Evolutionary conservation across 2,329 filamentous ascomycete genomes (phyloP), one percentile per base, ranked within the genome.

Genomic region (Nothomitra cinnamomea): DNA sequence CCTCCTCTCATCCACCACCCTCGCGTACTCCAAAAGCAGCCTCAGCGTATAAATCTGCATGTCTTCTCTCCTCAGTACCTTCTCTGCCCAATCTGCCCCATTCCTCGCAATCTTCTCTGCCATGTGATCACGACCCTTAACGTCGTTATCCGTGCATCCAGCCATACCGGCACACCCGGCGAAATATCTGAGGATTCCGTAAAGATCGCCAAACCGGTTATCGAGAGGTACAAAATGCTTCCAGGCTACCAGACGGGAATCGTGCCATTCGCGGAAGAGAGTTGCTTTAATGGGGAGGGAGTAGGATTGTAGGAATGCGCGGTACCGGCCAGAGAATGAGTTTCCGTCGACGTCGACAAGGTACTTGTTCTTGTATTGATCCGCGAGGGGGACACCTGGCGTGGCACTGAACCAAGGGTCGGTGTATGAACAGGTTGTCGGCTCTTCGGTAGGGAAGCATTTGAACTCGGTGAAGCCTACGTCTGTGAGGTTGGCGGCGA

Each of bases 141-240:
- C 36, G 15, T 35, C n/a, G 2, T 7, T 3, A 15, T 36, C n/a
- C 17, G 21, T 28, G 43, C 19, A 13, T 13, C 3, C 6, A 2
- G 19, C 8, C 43, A 21, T 12, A 17, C 22, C 43, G 6, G n/a
- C 24, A 15, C 8, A 36, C n/a, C 82, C 82, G 2, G 85, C 62
- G 60, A 89, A 87, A 61, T 86, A 89, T 54, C 83, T 78, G 72
- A 87, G 73, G 54, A 87, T 80, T 42, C 77, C 80, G 56, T 81
- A 88, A 60, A 84, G 75, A 59, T 89, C 86, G 38, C 76, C 69
- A 60, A 82, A 88, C 1, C 80, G 76, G 61, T 78, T 84, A 62
- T 88, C 83, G 75, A 90, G 80, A 15, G 86, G 86, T 1, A 88
- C 80, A 60, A 86, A 92, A 65, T 92, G 86, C 61, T 79, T 79